Evolutionary conservation across 352 stramenopile species (phyloP), one percentile per base, ranked within the genome.

Genomic region (Aphanomyces astaci): DNA sequence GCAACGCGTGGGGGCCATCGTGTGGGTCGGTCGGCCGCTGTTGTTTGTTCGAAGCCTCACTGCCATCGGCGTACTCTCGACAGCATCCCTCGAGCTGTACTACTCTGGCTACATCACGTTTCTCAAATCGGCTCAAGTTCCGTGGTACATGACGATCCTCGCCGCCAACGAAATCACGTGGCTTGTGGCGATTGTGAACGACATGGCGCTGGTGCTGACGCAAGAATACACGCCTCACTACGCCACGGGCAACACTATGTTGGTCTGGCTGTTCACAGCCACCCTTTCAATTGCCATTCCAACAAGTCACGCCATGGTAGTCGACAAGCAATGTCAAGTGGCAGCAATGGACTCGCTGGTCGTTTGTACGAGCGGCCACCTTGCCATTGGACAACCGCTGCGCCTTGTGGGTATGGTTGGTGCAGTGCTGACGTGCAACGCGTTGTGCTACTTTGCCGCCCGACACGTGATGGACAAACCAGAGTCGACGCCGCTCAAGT

Each of bases 11-110:
- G 59, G 59, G 15, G 59, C 28, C 2, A 66, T 66, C 22, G 59
- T 66, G 10, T 66, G 59, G 59, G 22, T 66, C 30, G 59, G 59
- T 30, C 59, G 59, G 4, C 59, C 59, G 22, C 11, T 66, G 1
- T 28, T 66, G 2, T 33, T 66, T 19, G 4, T 66, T 1, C 59
- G 59, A 2, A 54, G 33, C 22, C 19, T 66, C 11, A 54, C 59
- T 2, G 59, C 33, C 2, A n/a, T 66, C 27, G n/a, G 33, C 17
- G 19, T 66, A 9, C 30, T 66, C 11, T 66, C 59, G 1, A 66
- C 59, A 27, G 32, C 25, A 5, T 28, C 22, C 4, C 39, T 66
- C 0, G 59, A 45, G 7, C 36, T 66, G 15, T 4, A 28, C 15
- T 31, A 27, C 4, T 54, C 32, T 4, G 59, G 39, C 24, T 11